Conservation (phyloP, 352 stramenopile species). For the Globisporangium ultimum region DNA sequence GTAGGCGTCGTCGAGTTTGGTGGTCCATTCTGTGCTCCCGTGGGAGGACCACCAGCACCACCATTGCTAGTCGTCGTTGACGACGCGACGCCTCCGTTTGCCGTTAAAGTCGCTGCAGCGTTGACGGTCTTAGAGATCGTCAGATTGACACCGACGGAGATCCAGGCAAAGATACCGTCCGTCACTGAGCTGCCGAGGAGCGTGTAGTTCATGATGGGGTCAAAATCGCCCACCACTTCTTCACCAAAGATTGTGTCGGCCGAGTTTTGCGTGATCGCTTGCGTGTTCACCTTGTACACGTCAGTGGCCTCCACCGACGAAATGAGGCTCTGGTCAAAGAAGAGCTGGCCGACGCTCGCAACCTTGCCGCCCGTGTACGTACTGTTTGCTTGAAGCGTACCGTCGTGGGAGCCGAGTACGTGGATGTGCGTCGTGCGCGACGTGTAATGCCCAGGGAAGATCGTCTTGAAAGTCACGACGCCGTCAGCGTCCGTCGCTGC, state of each 20-base stretch:
- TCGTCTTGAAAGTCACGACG: too few relatives aligned
- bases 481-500: neutral
- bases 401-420: too few relatives aligned
- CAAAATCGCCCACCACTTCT: constrained; percentile 4
- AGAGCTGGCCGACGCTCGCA: too few relatives aligned
- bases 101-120: constrained; percentile 11
- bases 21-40: too few relatives aligned
- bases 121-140: constrained; percentile 4
- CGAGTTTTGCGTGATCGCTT: neutral
- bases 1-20: too few relatives aligned
- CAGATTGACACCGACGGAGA: constrained; percentile 20
- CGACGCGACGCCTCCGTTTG: constrained; percentile 1
- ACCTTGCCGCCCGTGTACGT: too few relatives aligned
- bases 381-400: too few relatives aligned
- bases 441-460: too few relatives aligned
- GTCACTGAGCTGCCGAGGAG: constrained; percentile 15
- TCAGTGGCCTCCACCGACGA: neutral
- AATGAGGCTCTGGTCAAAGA: too few relatives aligned
- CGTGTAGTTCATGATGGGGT: constrained; percentile 13
- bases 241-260: neutral
- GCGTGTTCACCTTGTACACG: neutral
- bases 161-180: constrained; percentile 22
- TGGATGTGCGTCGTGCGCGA: too few relatives aligned
- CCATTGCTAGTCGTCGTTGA: too few relatives aligned
- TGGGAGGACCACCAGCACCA: too few relatives aligned